Evolutionary conservation across 371 early-diverging fungal species (phyloP), one percentile per base, ranked within the genome.

Genomic region (Scutellospora calospora): DNA sequence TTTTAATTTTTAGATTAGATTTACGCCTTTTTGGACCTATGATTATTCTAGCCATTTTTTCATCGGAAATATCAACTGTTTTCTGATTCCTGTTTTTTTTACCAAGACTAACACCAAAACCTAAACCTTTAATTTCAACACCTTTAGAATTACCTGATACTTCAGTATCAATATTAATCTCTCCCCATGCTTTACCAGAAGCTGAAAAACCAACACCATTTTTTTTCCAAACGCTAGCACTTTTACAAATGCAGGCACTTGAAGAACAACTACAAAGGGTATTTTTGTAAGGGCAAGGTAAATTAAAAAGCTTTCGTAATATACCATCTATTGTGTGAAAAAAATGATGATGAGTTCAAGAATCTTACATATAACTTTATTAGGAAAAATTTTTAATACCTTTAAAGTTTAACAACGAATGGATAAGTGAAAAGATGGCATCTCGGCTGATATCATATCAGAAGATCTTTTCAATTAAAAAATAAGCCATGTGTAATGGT

Each of bases 401-500:
- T n/a, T 35, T 45, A 45, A 45, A 60, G 63, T 76, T n/a, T 38
- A 59, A 57, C 59, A 75, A 59, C 9, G 57, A 41, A 75, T 75
- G 59, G 29, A 75, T 75, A 33, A 75, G 55, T 57, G 57, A 31
- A 38, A 57, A 76, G 11, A 76, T 18, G 25, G 41, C 35, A 18
- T 76, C n/a, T n/a, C 54, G 12, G 77, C 25, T 62, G 77, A 62
- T 41, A 54, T n/a, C n/a, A n/a, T n/a, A n/a, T n/a, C n/a, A n/a
- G n/a, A n/a, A n/a, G n/a, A n/a, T n/a, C n/a, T n/a, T n/a, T n/a
- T n/a, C n/a, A n/a, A n/a, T n/a, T n/a, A n/a, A n/a, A n/a, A n/a
- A n/a, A n/a, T n/a, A n/a, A n/a, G n/a, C 55, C 35, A 57, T 76
- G 38, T 76, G 62, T 49, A 76, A 76, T 38, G 77, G 77, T 52